phyloP scores from a whole-genome alignment of 2,329 filamentous ascomycete genomes.

The Beauveria pseudobassiana region DNA sequence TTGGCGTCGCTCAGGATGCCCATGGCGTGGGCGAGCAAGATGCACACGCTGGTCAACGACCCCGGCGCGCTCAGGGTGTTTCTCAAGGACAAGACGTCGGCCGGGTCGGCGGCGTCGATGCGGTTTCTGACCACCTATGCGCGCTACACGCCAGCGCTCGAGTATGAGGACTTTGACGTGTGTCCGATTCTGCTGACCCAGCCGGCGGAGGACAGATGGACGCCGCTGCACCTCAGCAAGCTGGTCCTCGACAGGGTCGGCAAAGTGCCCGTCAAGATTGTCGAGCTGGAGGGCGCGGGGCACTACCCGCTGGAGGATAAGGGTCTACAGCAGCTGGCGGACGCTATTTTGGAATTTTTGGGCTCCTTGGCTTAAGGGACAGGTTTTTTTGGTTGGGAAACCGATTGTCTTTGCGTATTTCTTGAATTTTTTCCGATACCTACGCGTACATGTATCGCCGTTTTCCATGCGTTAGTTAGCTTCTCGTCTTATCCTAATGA shows the following conservation, averaged over 20 bases:
- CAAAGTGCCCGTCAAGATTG: background rate
- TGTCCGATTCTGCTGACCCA: background rate
- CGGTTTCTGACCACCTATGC: background rate
- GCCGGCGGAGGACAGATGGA: background rate
- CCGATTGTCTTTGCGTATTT: too few species aligned
- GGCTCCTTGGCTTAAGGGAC: background rate
- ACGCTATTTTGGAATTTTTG: background rate
- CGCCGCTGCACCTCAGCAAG: background rate
- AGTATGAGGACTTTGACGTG: background rate
- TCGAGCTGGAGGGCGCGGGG: background rate
- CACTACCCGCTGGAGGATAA: conserved; percentile 4
- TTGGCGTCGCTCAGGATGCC: background rate
- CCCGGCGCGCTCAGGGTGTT: background rate
- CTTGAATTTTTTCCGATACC: too few species aligned
- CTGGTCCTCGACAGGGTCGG: background rate
- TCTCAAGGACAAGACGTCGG: background rate
- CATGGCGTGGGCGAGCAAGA: background rate
- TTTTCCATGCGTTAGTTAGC: too few species aligned
- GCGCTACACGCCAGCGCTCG: background rate
- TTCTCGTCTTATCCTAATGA: too few species aligned
- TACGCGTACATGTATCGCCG: too few species aligned
- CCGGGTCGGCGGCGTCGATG: background rate
- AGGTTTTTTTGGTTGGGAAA: background rate
- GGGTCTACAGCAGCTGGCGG: background rate
- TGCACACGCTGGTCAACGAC: background rate